Percentiles rank a stretch among this genome's conserved stretches.
Evolutionary conservation across 2,329 filamentous ascomycete species (phyloP).

Genomic region (Aureobasidium lini): DNA sequence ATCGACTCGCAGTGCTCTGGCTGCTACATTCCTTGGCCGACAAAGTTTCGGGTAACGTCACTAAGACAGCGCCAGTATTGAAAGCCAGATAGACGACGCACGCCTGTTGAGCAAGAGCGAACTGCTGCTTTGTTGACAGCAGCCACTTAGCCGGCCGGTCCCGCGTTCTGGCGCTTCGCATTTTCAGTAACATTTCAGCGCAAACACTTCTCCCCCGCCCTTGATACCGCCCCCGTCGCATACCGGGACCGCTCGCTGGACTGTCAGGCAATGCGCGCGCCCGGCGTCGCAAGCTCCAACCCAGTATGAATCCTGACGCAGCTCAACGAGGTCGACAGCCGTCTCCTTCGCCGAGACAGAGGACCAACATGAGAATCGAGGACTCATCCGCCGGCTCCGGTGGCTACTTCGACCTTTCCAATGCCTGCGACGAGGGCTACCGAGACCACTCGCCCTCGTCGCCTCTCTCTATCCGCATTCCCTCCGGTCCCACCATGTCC

Average conservation of each 20-base stretch:
- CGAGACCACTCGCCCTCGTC: constrained; percentile 13
- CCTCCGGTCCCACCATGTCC: constrained; percentile 24
- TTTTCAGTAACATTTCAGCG: neutral
- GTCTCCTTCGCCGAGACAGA: constrained; percentile 4
- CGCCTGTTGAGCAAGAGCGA: neutral
- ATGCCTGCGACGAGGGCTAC: constrained; percentile 14
- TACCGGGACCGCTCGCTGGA: neutral
- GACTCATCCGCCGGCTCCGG: neutral
- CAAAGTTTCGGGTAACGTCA: neutral
- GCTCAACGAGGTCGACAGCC: neutral
- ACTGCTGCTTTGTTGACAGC: neutral
- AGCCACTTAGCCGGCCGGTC: constrained; percentile 1
- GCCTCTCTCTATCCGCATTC: constrained; percentile 27
- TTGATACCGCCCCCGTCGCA: neutral
- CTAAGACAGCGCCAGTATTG: neutral
- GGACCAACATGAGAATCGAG: neutral
- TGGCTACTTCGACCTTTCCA: constrained; percentile 16
- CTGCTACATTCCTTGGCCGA: neutral
- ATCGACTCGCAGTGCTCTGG: neutral
- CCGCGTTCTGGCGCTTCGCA: neutral
- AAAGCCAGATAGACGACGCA: neutral
- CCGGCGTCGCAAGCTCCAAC: neutral
- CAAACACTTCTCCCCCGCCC: neutral
- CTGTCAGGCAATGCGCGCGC: constrained; percentile 9
- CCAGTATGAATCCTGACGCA: neutral